Conservation (phyloP, 768 basidiomycete genomes). For the Phylloporus sp. region DNA sequence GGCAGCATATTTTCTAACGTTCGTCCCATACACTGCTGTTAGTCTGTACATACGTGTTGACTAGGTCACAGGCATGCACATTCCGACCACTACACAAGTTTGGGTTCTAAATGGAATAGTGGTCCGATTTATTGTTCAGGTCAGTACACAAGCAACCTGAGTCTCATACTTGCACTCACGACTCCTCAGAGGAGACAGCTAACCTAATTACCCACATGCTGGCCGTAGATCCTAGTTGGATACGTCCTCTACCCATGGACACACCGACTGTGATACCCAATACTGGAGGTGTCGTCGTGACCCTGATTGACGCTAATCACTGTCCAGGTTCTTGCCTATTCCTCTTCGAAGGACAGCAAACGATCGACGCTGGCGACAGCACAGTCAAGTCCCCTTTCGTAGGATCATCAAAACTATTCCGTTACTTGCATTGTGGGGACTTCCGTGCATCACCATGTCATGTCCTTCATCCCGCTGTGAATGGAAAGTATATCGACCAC, state of each 20-base stretch:
- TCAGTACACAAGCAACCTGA: conserved; percentile 14
- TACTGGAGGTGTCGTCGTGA: conserved; percentile 83
- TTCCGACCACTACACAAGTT: conserved; percentile 93
- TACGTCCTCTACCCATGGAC: conserved; percentile 83
- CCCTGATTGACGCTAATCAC: conserved; percentile 97
- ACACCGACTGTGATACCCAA: conserved; percentile 68
- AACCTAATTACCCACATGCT: conserved; percentile 92
- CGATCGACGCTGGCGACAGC: conserved; percentile 83
- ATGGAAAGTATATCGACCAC: conserved; percentile 77
- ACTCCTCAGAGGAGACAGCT: conserved; percentile 64
- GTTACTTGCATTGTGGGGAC: conserved; percentile 95
- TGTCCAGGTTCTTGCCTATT: conserved; percentile 97
- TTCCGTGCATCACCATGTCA: conserved; percentile 89
- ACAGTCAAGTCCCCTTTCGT: conserved; percentile 66
- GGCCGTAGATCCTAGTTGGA: conserved; percentile 83
- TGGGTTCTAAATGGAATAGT: conserved; percentile 81
- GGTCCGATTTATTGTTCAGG: conserved; percentile 95
- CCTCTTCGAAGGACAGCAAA: conserved; percentile 90
- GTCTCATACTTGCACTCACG: not conserved
- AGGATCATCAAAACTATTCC: conserved; percentile 65
- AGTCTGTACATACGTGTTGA: conserved; percentile 8
- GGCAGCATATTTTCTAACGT: conserved; percentile 92
- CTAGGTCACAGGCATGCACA: conserved; percentile 75
- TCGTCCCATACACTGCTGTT: not conserved
- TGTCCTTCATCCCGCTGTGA: conserved; percentile 78